A percentile compares a stretch with the other conserved stretches of the same genome.
phyloP scores from a whole-genome alignment of 306 rosid genomes.

The Aeschynomene evenia region DNA sequence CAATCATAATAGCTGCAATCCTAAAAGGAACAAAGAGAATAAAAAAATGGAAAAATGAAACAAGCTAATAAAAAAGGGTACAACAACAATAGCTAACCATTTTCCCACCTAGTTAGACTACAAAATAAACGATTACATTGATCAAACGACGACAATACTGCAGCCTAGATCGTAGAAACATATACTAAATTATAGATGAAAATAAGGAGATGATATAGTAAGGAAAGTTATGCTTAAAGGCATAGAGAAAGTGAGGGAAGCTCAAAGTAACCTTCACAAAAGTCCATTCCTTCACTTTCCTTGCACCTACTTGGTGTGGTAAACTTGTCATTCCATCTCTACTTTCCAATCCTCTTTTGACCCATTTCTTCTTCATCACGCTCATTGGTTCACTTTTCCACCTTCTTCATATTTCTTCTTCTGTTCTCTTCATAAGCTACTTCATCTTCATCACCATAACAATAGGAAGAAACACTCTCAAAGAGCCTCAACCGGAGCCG shows the following conservation, averaged over 20 bases:
- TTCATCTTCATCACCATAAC: neutral
- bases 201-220: neutral
- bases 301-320: conserved; percentile 50
- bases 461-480: neutral
- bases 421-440: neutral
- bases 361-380: conserved; percentile 22
- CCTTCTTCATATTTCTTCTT: neutral
- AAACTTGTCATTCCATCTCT: conserved; percentile 30
- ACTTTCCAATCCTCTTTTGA: neutral
- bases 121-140: neutral
- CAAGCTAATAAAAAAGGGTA: neutral
- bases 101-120: neutral
- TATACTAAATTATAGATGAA: neutral
- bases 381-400: neutral
- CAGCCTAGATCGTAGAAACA: neutral
- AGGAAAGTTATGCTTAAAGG: neutral
- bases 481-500: conserved; percentile 58
- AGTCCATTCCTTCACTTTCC: conserved; percentile 36
- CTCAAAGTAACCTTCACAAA: conserved; percentile 34
- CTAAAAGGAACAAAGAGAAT: neutral
- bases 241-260: neutral
- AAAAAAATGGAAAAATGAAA: neutral
- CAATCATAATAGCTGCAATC: conserved; percentile 8
- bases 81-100: neutral
- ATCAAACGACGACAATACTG: neutral